Evolutionary conservation across 345 rosid genomes (phyloP), one percentile per base, ranked within the genome.

Genomic region (Ailanthus altissimus): DNA sequence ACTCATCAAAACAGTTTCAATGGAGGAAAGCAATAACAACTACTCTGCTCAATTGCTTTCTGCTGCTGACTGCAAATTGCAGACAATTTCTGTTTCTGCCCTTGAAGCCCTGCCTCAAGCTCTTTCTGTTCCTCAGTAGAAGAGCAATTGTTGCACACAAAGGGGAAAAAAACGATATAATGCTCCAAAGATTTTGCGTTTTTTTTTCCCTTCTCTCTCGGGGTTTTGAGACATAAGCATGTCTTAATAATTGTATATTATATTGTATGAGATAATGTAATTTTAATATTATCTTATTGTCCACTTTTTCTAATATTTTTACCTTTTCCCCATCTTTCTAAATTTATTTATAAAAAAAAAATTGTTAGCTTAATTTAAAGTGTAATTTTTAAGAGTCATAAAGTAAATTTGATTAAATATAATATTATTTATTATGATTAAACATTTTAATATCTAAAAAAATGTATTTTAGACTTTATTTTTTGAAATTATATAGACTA

Each of bases 31-130:
- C 11, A 67, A 26, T 49, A 18, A 6, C 9, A 47, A 6, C 21
- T 63, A 21, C 20, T 23, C 69, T 42, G 73, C 60, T 26, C 80
- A 76, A 36, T 64, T 79, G 78, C 68, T 86, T 36, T 75, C 87
- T 18, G 75, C 81, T 4, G 75, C 80, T 4, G 92, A 89, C 61
- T 88, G 91, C 89, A 88, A 87, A 80, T 68, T 86, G 73, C 89
- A 87, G 72, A 84, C 73, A 0, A 78, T 87, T 0, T 75, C 88
- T 46, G 78, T 72, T 73, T 70, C 78, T 66, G 62, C 74, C 16
- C 84, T 58, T 73, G 84, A 85, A 64, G 57, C 85, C 64, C 58
- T 84, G 75, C 88, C 80, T 32, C 80, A 80, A 14, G 83, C 82
- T 61, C 82, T 90, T 6, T 50, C 84, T 5, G 88, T 90, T 77